Evolutionary conservation across 352 stramenopile species (phyloP), one percentile per base, ranked within the genome.

Genomic region (Globisporangium middletonii): DNA sequence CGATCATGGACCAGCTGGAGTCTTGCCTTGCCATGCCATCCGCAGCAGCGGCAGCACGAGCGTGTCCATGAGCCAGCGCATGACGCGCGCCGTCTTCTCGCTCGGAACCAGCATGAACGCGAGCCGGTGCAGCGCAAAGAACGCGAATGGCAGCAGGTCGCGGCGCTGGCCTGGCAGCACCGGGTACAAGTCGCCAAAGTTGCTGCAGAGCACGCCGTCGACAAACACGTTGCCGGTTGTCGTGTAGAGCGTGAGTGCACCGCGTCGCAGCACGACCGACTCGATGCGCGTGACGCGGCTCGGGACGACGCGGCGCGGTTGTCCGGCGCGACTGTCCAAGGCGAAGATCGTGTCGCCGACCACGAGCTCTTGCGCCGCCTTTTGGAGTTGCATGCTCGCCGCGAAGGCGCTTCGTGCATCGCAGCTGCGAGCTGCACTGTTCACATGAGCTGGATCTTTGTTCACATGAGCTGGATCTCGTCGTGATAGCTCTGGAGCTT

Each of bases 161-260:
- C 69, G 70, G 37, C 35, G 28, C 23, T 62, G 50, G 43, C 64
- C 63, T 7, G 69, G 59, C 26, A 81, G 33, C 44, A 52, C 53
- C 26, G 73, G 76, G 44, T 92, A 92, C 44, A 74, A 73, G 66
- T 88, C 79, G 52, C 77, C 81, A 50, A 89, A 92, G 71, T 87
- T 92, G 62, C 79, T 88, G 62, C 81, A 92, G 44, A 89, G 65
- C 57, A 77, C 75, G 52, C 76, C 76, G 47, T 86, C 67, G 47
- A 89, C 75, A 52, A 92, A 73, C 46, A 89, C 19, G 49, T 80
- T 87, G 62, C 79, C 79, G n/a, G 69, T 71, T 41, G 65, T 77
- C 8, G 77, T 88, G 71, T 89, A 89, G 35, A 89, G 70, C 3
- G 77, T 89, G 43, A 80, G 64, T 27, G 71, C 77, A 2, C 72